Conservation (phyloP, 441 rosid genomes). For the Heliophila coronopifolia region DNA sequence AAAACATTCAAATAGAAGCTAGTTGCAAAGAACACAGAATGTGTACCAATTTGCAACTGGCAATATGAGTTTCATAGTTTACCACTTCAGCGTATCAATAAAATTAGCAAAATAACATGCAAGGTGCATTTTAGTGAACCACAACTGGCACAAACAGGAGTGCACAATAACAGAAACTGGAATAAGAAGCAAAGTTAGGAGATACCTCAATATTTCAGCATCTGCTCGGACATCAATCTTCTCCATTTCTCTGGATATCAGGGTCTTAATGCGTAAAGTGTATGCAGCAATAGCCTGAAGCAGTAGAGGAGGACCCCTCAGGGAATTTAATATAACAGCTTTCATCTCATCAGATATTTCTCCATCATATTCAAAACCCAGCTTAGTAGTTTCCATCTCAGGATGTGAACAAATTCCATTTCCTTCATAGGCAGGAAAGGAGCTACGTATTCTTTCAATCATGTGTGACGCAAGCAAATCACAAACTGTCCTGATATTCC, state of each 20-base stretch:
- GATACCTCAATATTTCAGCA: slow-evolving; percentile 70
- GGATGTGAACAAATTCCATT: slow-evolving; percentile 69
- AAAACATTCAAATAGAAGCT: not conserved
- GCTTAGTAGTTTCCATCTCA: slow-evolving; percentile 64
- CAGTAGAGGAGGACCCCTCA: slow-evolving; percentile 69
- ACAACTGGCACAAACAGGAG: slow-evolving; percentile 1
- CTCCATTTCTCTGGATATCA: slow-evolving; percentile 76
- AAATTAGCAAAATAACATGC: slow-evolving; percentile 12
- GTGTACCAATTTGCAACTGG: slow-evolving; percentile 5
- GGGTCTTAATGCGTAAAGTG: slow-evolving; percentile 51
- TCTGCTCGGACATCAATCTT: slow-evolving; percentile 87
- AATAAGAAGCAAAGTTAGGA: slow-evolving; percentile 8
- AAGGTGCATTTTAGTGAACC: slow-evolving; percentile 7
- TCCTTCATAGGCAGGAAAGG: slow-evolving; percentile 95
- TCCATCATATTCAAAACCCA: slow-evolving; percentile 78
- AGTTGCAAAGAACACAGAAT: not conserved
- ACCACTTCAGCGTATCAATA: not conserved
- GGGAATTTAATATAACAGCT: slow-evolving; percentile 48
- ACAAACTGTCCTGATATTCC: slow-evolving; percentile 75
- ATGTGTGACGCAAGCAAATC: slow-evolving; percentile 66
- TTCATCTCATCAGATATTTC: slow-evolving; percentile 71
- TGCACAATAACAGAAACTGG: not conserved
- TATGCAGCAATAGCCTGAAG: slow-evolving; percentile 73
- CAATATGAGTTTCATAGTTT: slow-evolving; percentile 2
- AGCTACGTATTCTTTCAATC: slow-evolving; percentile 55